These are phyloP conservation scores for Cyclotella choctawhatcheeana DNA, from an alignment of 108 stramenopile species.

Conservation along the genomic window DNA sequence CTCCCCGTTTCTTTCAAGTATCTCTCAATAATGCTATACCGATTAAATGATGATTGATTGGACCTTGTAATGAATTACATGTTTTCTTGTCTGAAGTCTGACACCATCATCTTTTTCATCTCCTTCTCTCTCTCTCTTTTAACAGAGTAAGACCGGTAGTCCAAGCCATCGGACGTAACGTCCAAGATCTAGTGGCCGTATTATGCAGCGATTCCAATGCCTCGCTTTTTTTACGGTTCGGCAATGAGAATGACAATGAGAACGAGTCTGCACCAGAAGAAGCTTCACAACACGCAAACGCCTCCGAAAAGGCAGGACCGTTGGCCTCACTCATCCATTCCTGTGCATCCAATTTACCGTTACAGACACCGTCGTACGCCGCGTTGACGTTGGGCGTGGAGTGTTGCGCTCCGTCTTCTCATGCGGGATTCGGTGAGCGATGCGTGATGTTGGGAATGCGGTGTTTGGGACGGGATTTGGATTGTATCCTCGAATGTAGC, in stretches of 20 bases:
- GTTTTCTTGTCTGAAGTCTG: too few species aligned
- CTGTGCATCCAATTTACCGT: conserved; percentile 70
- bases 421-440: conserved; percentile 65
- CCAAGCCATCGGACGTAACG: conserved; percentile 57
- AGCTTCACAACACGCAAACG: conserved; percentile 30
- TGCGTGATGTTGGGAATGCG: conserved; percentile 62
- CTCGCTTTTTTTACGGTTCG: conserved; percentile 59
- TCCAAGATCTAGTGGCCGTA: conserved; percentile 61
- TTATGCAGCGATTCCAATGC: conserved; percentile 62
- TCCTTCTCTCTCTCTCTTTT: not conserved
- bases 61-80: too few species aligned
- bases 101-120: not conserved
- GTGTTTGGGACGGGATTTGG: conserved; percentile 66
- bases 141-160: conserved; percentile 40
- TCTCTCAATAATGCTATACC: too few species aligned
- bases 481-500: conserved; percentile 47
- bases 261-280: conserved; percentile 1
- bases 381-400: conserved; percentile 80
- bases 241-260: not conserved
- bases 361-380: conserved; percentile 81
- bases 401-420: conserved; percentile 44
- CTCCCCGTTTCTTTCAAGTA: too few species aligned
- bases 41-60: too few species aligned
- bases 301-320: conserved; percentile 54
- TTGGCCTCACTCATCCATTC: conserved; percentile 57